These are phyloP conservation scores for Podochytrium sp. DNA, from an alignment of 192 early-diverging fungal species.

Conservation along the genomic window DNA sequence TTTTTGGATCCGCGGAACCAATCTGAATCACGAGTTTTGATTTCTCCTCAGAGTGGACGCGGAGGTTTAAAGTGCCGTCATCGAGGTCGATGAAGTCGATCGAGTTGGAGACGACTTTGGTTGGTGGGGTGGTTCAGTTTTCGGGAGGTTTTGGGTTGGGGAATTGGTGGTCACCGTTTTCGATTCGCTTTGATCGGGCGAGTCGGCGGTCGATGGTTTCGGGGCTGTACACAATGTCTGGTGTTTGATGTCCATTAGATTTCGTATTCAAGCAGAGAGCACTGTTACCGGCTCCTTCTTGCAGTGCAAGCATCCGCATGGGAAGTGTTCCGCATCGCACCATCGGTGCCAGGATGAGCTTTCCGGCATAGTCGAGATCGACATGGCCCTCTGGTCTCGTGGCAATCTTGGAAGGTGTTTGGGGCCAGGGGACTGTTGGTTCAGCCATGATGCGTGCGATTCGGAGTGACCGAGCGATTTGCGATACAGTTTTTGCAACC, in stretches of 20 bases:
- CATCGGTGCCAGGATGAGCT: constrained; percentile 94
- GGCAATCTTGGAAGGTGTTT: constrained; percentile 9
- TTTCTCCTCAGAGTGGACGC: constrained; percentile 79
- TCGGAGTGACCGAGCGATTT: too few relatives aligned
- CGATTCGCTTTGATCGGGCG: constrained; percentile 69
- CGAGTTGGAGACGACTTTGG: constrained; percentile 54
- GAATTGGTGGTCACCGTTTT: constrained; percentile 62
- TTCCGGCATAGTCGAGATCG: constrained; percentile 44
- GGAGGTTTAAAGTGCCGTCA: constrained; percentile 65
- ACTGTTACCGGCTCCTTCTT: constrained; percentile 83
- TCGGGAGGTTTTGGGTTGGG: neutral
- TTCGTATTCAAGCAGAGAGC: neutral
- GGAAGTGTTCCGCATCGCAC: constrained; percentile 91
- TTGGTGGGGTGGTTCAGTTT: neutral
- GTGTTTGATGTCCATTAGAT: neutral
- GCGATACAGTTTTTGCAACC: too few relatives aligned
- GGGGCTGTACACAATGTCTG: constrained; percentile 86
- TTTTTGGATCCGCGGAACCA: constrained; percentile 85
- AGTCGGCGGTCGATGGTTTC: constrained; percentile 91
- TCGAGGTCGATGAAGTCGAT: constrained; percentile 74
- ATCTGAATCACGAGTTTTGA: constrained; percentile 86
- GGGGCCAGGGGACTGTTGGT: constrained; percentile 7
- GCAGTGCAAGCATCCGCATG: constrained; percentile 80
- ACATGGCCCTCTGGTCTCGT: constrained; percentile 5
- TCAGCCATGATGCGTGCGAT: neutral